Evolutionary conservation across 768 basidiomycete genomes (phyloP), one percentile per base, ranked within the genome.

Genomic region (Austroboletus eburneus): DNA sequence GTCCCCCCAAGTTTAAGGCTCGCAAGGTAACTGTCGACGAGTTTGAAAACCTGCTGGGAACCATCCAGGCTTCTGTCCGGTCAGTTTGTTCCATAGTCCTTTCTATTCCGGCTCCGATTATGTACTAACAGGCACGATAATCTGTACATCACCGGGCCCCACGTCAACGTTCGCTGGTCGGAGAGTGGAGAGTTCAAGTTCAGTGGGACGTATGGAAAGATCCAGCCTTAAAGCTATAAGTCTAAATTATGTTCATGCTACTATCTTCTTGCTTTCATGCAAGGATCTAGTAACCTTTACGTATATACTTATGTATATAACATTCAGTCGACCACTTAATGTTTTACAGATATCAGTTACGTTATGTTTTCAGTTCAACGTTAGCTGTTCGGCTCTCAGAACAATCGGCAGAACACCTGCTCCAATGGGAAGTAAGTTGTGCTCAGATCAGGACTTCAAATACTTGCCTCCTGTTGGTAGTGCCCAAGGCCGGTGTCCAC

Each of bases 391-490:
- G 4, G 52, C 53, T 45, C 32, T 61, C 34, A 67, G 5, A 22
- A 63, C 36, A 2, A 63, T 37, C 1, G 64, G 57, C 5, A 67
- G 23, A n/a, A 67, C 50, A 16, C 65, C 64, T 65, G 23, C 9
- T 17, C 23, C 4, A 39, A 2, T 10, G n/a, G n/a, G n/a, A n/a
- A n/a, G n/a, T n/a, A n/a, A n/a, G n/a, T n/a, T n/a, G n/a, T n/a
- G n/a, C n/a, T n/a, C n/a, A n/a, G n/a, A n/a, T n/a, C n/a, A n/a
- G n/a, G n/a, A n/a, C n/a, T n/a, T n/a, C n/a, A n/a, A n/a, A n/a
- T 23, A 63, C 75, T 55, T 39, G 78, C 86, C 86, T 70, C 86
- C 85, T 5, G 83, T 85, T 1, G 79, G 75, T 18, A 87, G 62
- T 5, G 54, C 39, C 58, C 76, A 80, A 9, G 43, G 48, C 2